Evolutionary conservation across 495 filamentous ascomycete species (phyloP).

Genomic region (Achaetomiella virescens): DNA sequence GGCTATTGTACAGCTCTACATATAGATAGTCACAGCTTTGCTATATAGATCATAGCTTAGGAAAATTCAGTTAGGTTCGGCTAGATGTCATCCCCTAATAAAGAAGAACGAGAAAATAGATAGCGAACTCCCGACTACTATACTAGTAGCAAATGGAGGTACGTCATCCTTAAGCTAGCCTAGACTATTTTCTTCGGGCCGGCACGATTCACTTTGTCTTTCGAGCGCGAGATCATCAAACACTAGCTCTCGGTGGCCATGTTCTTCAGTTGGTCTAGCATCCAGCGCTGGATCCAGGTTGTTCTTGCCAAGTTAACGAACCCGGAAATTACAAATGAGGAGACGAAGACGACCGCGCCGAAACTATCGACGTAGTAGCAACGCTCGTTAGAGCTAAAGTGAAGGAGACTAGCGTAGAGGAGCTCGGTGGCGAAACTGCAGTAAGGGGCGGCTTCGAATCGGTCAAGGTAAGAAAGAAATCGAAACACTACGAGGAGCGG

Average conservation of each 20-base stretch:
- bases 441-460: slow-evolving; percentile 5
- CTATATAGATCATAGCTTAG: slow-evolving; percentile 8
- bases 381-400: slow-evolving; percentile 7
- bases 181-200: slow-evolving; percentile 30
- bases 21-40: slow-evolving; percentile 14
- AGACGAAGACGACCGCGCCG: slow-evolving; percentile 16
- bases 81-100: slow-evolving; percentile 25
- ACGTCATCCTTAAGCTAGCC: slow-evolving; percentile 24
- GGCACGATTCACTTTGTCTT: slow-evolving; percentile 34
- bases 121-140: slow-evolving; percentile 10
- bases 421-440: slow-evolving; percentile 13
- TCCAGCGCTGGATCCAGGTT: slow-evolving; percentile 17
- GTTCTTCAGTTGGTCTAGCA: slow-evolving; percentile 20
- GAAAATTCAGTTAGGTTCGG: slow-evolving; percentile 27
- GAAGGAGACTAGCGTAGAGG: slow-evolving; percentile 2
- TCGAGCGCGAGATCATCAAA: slow-evolving; percentile 16
- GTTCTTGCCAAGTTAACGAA: slow-evolving; percentile 15
- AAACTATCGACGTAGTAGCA: slow-evolving; percentile 12
- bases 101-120: slow-evolving; percentile 23
- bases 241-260: slow-evolving; percentile 21
- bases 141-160: slow-evolving; percentile 27
- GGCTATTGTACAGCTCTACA: slow-evolving; percentile 17
- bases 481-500: not conserved
- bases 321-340: slow-evolving; percentile 17
- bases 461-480: slow-evolving; percentile 6